phyloP scores from a whole-genome alignment of 2,329 filamentous ascomycete species.

The Annulohypoxylon truncatum region DNA sequence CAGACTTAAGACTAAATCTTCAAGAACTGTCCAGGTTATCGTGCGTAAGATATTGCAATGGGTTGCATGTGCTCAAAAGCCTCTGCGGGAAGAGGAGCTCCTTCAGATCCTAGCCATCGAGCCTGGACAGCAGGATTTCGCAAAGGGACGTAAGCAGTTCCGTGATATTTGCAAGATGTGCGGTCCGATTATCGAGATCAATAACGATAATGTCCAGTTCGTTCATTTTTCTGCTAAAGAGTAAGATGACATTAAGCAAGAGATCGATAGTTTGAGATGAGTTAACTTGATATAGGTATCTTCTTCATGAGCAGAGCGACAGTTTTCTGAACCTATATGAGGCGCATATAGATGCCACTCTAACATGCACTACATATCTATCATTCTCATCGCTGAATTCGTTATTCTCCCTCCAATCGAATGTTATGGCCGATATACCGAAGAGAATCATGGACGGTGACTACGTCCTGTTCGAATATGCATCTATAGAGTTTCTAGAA shows the following conservation, averaged over 20 bases:
- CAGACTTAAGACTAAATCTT: slow-evolving; percentile 2
- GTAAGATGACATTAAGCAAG: slow-evolving; percentile 1
- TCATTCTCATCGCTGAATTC: slow-evolving; percentile 20
- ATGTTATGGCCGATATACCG: neutral
- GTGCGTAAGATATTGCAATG: slow-evolving; percentile 26
- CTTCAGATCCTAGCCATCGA: slow-evolving; percentile 19
- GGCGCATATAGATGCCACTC: slow-evolving; percentile 15
- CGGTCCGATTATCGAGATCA: slow-evolving; percentile 28
- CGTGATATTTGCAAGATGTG: slow-evolving; percentile 22
- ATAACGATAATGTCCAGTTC: slow-evolving; percentile 13
- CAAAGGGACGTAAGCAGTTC: slow-evolving; percentile 18
- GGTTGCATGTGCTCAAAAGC: slow-evolving; percentile 25
- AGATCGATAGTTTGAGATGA: neutral
- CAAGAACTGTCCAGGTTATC: neutral
- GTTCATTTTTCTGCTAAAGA: slow-evolving; percentile 33
- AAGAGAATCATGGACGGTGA: slow-evolving; percentile 11
- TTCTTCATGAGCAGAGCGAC: slow-evolving; percentile 28
- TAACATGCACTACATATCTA: slow-evolving; percentile 21
- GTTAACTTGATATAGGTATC: slow-evolving; percentile 16
- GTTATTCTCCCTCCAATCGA: slow-evolving; percentile 1
- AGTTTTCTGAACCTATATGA: slow-evolving; percentile 18
- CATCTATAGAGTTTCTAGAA: slow-evolving; percentile 20
- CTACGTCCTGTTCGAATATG: slow-evolving; percentile 30
- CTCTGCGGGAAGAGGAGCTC: slow-evolving; percentile 27
- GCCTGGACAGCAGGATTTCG: slow-evolving; percentile 17